phyloP scores from a whole-genome alignment of 257 asterid species.

The Petunia secreta region DNA sequence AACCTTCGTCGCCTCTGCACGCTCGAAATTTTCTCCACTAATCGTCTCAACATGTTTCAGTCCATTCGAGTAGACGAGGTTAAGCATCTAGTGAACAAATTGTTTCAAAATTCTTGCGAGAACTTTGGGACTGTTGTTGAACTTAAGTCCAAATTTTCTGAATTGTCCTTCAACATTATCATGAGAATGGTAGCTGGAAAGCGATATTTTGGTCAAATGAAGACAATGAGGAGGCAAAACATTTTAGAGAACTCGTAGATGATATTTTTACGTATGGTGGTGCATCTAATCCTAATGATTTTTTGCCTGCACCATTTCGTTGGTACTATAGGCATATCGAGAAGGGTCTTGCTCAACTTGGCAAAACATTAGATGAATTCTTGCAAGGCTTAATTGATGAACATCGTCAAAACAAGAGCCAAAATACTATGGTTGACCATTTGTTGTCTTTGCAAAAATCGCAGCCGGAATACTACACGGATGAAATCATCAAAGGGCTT shows the following conservation, averaged over 20 bases:
- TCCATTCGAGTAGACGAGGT: slow-evolving; percentile 39
- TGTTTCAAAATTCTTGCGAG: background rate
- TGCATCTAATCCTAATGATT: slow-evolving; percentile 35
- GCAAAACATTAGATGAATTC: slow-evolving; percentile 32
- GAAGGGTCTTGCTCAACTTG: slow-evolving; percentile 26
- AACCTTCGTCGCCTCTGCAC: slow-evolving; percentile 40
- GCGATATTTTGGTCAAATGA: slow-evolving; percentile 26
- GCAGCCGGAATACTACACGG: slow-evolving; percentile 38
- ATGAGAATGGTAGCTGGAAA: slow-evolving; percentile 49
- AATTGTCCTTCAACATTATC: slow-evolving; percentile 35
- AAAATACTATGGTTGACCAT: slow-evolving; percentile 37
- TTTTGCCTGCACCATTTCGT: slow-evolving; percentile 42
- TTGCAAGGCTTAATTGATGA: slow-evolving; percentile 38
- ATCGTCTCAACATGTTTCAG: slow-evolving; percentile 34
- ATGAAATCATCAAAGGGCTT: slow-evolving; percentile 34
- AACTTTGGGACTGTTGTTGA: slow-evolving; percentile 30
- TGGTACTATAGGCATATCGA: slow-evolving; percentile 35
- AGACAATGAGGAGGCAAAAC: slow-evolving; percentile 29
- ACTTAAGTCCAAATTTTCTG: slow-evolving; percentile 34
- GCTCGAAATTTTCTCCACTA: slow-evolving; percentile 36
- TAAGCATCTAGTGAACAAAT: slow-evolving; percentile 12
- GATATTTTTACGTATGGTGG: slow-evolving; percentile 26
- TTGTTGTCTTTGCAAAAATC: slow-evolving; percentile 39
- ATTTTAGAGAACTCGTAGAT: slow-evolving; percentile 30
- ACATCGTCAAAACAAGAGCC: background rate